phyloP scores from a whole-genome alignment of 148 eudicot genomes.

The Diospyros lotus region DNA sequence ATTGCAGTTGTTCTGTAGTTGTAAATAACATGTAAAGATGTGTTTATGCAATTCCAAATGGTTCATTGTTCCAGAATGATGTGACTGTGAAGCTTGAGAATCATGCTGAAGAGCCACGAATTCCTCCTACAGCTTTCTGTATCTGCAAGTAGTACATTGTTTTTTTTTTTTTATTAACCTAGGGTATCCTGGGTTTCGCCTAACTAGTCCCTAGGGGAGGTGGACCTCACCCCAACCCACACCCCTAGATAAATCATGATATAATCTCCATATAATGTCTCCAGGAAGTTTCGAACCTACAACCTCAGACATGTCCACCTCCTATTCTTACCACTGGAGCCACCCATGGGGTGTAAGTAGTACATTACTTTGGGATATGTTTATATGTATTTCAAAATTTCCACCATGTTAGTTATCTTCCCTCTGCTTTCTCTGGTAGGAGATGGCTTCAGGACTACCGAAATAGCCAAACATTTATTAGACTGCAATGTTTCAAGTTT shows the following conservation, averaged over 20 bases:
- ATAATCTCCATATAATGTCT: too few relatives aligned
- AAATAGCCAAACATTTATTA: slow-evolving; percentile 50
- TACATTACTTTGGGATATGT: not conserved
- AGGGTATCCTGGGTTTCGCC: too few relatives aligned
- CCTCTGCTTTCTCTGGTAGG: slow-evolving; percentile 32
- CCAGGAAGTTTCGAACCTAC: too few relatives aligned
- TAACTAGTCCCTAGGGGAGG: too few relatives aligned
- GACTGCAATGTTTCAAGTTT: slow-evolving; percentile 74
- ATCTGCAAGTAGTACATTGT: slow-evolving; percentile 54
- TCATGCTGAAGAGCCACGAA: slow-evolving; percentile 48
- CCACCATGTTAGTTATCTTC: slow-evolving; percentile 9
- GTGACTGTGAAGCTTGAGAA: slow-evolving; percentile 57
- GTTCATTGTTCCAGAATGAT: slow-evolving; percentile 50
- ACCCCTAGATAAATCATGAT: too few relatives aligned
- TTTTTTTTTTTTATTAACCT: too few relatives aligned
- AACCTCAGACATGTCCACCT: too few relatives aligned
- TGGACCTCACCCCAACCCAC: too few relatives aligned
- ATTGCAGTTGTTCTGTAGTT: slow-evolving; percentile 82
- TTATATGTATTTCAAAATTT: not conserved
- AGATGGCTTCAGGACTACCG: slow-evolving; percentile 68
- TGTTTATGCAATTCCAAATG: slow-evolving; percentile 71
- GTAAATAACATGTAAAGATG: slow-evolving; percentile 95
- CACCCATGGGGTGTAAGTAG: too few relatives aligned
- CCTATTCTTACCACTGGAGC: too few relatives aligned
- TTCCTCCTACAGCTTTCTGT: slow-evolving; percentile 43